phyloP scores from a whole-genome alignment of 257 asterid genomes.

The Nicotiana obtusifolia region DNA sequence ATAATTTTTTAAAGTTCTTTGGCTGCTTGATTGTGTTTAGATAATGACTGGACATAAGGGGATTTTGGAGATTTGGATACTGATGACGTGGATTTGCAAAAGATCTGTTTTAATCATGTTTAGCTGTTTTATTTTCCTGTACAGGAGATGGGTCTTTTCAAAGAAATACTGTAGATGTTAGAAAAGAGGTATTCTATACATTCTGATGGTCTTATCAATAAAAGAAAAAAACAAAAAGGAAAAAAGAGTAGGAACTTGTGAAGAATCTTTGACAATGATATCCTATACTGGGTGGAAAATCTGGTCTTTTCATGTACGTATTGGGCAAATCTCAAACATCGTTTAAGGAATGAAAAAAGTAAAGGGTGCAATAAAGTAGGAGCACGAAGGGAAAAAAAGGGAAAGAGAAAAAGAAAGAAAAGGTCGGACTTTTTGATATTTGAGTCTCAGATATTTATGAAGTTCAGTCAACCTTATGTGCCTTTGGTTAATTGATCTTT shows the following conservation, averaged over 20 bases:
- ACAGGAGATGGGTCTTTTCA: slow-evolving; percentile 15
- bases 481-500: neutral
- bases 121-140: slow-evolving; percentile 8
- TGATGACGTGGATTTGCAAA: slow-evolving; percentile 8
- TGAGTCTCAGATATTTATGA: neutral
- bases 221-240: neutral
- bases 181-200: neutral
- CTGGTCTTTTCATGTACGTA: neutral
- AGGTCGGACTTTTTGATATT: neutral
- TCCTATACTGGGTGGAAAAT: neutral
- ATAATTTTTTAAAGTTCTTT: neutral
- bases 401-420: neutral
- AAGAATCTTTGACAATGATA: neutral
- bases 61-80: slow-evolving; percentile 14
- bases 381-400: neutral
- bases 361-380: neutral
- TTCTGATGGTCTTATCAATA: slow-evolving; percentile 22
- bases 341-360: neutral
- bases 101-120: slow-evolving; percentile 13
- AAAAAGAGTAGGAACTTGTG: neutral
- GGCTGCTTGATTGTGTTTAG: neutral
- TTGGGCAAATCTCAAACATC: neutral
- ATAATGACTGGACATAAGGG: neutral
- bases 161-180: neutral
- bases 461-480: neutral